Base-by-base conservation (phyloP, 441 rosid genomes). In the Pelargonium citronellum region DNA sequence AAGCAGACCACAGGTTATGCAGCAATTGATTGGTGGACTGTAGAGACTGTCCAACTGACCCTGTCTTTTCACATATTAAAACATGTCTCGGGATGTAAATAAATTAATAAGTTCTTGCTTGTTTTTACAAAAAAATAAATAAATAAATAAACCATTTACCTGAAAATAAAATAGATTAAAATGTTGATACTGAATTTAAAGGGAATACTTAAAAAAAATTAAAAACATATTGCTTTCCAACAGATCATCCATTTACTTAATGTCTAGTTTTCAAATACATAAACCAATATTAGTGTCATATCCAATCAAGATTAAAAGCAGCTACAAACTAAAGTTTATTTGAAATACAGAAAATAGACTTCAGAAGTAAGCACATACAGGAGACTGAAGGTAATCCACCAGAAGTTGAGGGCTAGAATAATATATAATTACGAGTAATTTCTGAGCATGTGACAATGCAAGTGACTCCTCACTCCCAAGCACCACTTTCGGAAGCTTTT, bases 401-500 rank as follows among this genome's bases (percentile, higher is more conserved):
- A 89, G 67, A 81, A 87, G 83, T 39, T 69, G 86, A 77, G 98
- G 98, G 71, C 99, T 96, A 72, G 92, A 89, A 82, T 84, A 91
- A 71, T 91, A 95, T 67, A 86, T 73, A 70, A 89, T 76, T 6
- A 84, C 92, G 69, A 95, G 88, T 76, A 95, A 85, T 75, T 95
- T 80, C 81, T 81, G 88, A 68, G 87, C 93, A 81, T 86, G 87
- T 46, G 95, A 85, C 64, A 87, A 79, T 61, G 93, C 91, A 76
- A 82, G 77, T 39, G 88, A 74, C 69, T 95, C 96, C 71, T 91
- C 92, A 78, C 80, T 86, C 67, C 85, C 85, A 69, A 95, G 85
- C 77, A 92, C 85, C 71, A 84, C 87, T 82, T 88, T 88, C 44
- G 98, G 99, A 74, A 95, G 96, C 89, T 84, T 91, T 79, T 91